These are phyloP conservation scores for Glaciozyma antarctica DNA, from an alignment of 768 basidiomycete genomes.

Conservation along the genomic window DNA sequence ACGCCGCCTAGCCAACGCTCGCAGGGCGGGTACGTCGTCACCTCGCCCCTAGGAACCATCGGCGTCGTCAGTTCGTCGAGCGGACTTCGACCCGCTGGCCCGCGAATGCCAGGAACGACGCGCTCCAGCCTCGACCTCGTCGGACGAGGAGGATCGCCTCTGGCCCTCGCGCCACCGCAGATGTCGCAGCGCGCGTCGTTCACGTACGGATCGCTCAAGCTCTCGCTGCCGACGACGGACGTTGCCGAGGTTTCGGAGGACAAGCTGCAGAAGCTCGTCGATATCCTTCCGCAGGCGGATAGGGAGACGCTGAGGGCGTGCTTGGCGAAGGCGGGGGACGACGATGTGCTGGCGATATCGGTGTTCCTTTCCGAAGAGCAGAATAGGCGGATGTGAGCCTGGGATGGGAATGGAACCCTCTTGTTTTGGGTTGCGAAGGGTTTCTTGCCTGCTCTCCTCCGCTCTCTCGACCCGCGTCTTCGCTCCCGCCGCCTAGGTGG, in stretches of 20 bases:
- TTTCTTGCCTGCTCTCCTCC: too few relatives aligned
- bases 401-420: too few relatives aligned
- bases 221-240: background rate
- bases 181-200: background rate
- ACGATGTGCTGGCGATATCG: background rate
- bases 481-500: too few relatives aligned
- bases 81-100: background rate
- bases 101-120: background rate
- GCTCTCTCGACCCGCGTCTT: too few relatives aligned
- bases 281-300: background rate
- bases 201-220: background rate
- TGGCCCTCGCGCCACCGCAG: background rate
- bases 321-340: background rate
- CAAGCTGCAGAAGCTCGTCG: background rate
- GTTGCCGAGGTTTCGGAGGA: background rate
- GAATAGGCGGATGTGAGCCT: background rate
- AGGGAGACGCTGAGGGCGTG: background rate
- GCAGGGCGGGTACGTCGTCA: background rate
- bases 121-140: background rate
- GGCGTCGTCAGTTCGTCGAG: background rate
- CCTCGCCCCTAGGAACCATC: background rate
- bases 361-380: background rate
- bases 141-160: background rate
- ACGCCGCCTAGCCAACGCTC: background rate
- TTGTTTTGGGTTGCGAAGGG: too few relatives aligned